Percentiles rank a stretch among this genome's conserved stretches.
These are phyloP conservation scores for Leavenworthia alabamica DNA, from an alignment of 345 rosid genomes.

Conservation along the genomic window DNA sequence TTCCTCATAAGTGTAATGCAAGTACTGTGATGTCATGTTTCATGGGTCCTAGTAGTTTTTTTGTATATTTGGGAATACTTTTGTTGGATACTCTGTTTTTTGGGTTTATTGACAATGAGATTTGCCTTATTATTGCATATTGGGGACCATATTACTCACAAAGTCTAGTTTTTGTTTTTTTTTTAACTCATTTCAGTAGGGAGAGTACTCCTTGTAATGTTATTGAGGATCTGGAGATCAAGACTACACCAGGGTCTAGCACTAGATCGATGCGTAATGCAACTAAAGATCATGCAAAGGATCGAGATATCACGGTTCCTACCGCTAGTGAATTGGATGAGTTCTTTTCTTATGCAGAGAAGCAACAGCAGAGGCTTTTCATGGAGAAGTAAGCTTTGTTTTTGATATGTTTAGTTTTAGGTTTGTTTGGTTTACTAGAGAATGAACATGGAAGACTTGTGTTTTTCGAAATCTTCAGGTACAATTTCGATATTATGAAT, in stretches of 20 bases:
- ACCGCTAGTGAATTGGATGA: constrained; percentile 55
- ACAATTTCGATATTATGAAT: constrained; percentile 70
- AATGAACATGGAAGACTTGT: background rate
- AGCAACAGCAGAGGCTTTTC: constrained; percentile 48
- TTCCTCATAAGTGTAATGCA: constrained; percentile 24
- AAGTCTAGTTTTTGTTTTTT: constrained; percentile 4
- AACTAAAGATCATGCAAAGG: constrained; percentile 27
- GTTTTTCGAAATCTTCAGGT: constrained; percentile 36
- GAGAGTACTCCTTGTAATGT: constrained; percentile 61
- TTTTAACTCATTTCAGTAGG: no score
- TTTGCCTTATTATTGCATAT: constrained; percentile 10
- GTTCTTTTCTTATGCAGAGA: constrained; percentile 62
- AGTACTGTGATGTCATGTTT: constrained; percentile 32
- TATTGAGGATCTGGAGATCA: constrained; percentile 31
- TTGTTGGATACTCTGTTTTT: constrained; percentile 28
- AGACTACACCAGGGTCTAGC: constrained; percentile 45
- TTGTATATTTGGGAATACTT: constrained; percentile 19
- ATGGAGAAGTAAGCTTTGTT: constrained; percentile 50
- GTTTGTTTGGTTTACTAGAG: background rate
- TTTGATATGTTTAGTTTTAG: background rate
- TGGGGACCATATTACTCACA: constrained; percentile 18
- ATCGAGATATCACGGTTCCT: constrained; percentile 30
- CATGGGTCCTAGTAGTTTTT: constrained; percentile 33
- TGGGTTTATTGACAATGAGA: constrained; percentile 6
- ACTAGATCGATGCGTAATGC: constrained; percentile 31